Evolutionary conservation across 2,329 filamentous ascomycete species (phyloP).

Genomic region (Zasmidium angulare): DNA sequence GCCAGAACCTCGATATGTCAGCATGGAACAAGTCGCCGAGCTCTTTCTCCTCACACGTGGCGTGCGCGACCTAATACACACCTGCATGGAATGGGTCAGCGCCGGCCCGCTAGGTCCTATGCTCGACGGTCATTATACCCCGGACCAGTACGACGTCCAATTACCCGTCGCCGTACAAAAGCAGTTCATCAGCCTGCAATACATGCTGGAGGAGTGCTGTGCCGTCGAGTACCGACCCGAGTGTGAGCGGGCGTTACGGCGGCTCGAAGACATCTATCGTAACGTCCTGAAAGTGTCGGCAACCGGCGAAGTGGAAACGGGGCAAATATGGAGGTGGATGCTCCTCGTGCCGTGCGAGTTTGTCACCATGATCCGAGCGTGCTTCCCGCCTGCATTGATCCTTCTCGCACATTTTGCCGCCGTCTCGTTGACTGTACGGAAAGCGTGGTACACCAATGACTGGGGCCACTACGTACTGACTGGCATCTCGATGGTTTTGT

Average conservation of each 20-base stretch:
- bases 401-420: slow-evolving; percentile 26
- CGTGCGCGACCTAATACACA: slow-evolving; percentile 17
- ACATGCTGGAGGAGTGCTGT: slow-evolving; percentile 12
- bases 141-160: background rate
- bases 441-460: slow-evolving; percentile 9
- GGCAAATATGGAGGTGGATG: slow-evolving; percentile 13
- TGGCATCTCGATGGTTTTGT: slow-evolving; percentile 6
- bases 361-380: slow-evolving; percentile 16
- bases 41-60: slow-evolving; percentile 20
- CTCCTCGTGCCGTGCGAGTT: slow-evolving; percentile 14
- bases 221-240: slow-evolving; percentile 1
- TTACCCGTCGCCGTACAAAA: slow-evolving; percentile 7
- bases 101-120: slow-evolving; percentile 13
- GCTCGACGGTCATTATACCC: slow-evolving; percentile 10
- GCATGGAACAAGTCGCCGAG: slow-evolving; percentile 23
- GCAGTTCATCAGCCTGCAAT: slow-evolving; percentile 10
- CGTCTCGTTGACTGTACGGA: slow-evolving; percentile 14
- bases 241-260: slow-evolving; percentile 6
- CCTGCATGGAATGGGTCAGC: slow-evolving; percentile 15
- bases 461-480: slow-evolving; percentile 8
- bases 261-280: slow-evolving; percentile 13
- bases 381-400: slow-evolving; percentile 23
- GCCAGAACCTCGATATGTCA: slow-evolving; percentile 13
- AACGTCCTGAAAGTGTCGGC: slow-evolving; percentile 6
- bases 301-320: slow-evolving; percentile 4